Evolutionary conservation across 495 filamentous ascomycete genomes (phyloP).

Genomic region (Apodospora peruviana): DNA sequence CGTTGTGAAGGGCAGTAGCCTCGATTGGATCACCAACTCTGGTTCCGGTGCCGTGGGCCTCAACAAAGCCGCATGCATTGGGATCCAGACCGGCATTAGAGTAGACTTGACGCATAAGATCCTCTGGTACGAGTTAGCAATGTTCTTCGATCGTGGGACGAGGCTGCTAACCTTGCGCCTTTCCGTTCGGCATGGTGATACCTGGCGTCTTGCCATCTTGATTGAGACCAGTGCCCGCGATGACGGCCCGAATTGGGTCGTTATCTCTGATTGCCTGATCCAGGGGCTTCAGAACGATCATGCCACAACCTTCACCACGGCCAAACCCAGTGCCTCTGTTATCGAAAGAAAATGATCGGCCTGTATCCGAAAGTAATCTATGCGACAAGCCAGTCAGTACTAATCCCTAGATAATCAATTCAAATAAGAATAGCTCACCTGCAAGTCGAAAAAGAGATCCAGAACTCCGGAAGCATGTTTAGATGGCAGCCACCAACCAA

Average conservation of each 20-base stretch:
- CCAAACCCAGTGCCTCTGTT: slow-evolving; percentile 58
- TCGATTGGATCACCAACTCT: slow-evolving; percentile 43
- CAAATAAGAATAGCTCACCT: slow-evolving; percentile 11
- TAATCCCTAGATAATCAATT: slow-evolving; percentile 45
- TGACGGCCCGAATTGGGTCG: slow-evolving; percentile 57
- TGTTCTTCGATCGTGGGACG: no score
- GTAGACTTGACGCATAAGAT: slow-evolving; percentile 41
- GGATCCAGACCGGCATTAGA: slow-evolving; percentile 34
- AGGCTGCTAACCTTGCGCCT: slow-evolving; percentile 45
- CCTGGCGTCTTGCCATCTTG: slow-evolving; percentile 55
- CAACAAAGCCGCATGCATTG: slow-evolving; percentile 35
- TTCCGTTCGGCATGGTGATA: slow-evolving; percentile 53
- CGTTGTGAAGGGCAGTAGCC: slow-evolving; percentile 32
- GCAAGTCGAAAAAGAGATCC: slow-evolving; percentile 43
- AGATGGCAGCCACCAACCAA: slow-evolving; percentile 55
- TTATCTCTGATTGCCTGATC: slow-evolving; percentile 51
- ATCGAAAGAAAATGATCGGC: slow-evolving; percentile 57
- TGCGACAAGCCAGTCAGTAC: slow-evolving; percentile 6
- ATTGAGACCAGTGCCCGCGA: slow-evolving; percentile 54
- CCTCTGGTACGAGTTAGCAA: slow-evolving; percentile 34
- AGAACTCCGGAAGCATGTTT: slow-evolving; percentile 52
- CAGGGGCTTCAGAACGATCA: slow-evolving; percentile 56
- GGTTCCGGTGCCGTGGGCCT: slow-evolving; percentile 56
- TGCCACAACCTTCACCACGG: slow-evolving; percentile 57
- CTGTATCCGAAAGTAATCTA: slow-evolving; percentile 62